phyloP scores from a whole-genome alignment of 768 basidiomycete species.

The Lentinula sp. region DNA sequence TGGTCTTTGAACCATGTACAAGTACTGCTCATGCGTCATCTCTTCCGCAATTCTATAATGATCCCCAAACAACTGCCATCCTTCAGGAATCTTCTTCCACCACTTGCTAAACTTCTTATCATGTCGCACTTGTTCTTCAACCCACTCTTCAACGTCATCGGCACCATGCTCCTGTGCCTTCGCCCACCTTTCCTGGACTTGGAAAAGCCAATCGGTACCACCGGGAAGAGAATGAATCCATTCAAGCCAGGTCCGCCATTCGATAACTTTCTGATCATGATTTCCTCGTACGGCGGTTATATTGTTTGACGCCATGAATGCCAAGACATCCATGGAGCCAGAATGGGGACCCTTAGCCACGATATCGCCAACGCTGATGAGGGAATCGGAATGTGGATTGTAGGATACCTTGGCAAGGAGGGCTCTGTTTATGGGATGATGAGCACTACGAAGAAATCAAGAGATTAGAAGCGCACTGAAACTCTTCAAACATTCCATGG shows the following conservation, averaged over 20 bases:
- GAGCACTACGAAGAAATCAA: neutral
- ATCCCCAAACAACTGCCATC: conserved; percentile 69
- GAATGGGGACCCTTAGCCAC: conserved; percentile 59
- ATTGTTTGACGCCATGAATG: conserved; percentile 56
- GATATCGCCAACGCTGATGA: conserved; percentile 84
- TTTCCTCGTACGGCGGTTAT: conserved; percentile 87
- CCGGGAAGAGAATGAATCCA: conserved; percentile 56
- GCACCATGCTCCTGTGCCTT: conserved; percentile 19
- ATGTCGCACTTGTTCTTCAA: conserved; percentile 22
- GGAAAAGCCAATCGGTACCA: conserved; percentile 49
- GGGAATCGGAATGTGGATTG: conserved; percentile 49
- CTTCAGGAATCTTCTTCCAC: conserved; percentile 51
- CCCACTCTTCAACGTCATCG: conserved; percentile 34
- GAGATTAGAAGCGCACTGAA: conserved; percentile 44
- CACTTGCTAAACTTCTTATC: conserved; percentile 25
- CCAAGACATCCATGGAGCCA: conserved; percentile 57
- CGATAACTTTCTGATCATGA: conserved; percentile 86
- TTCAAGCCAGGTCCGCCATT: conserved; percentile 84
- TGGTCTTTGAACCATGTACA: conserved; percentile 74
- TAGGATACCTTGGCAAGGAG: conserved; percentile 62
- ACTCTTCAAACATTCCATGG: conserved; percentile 70
- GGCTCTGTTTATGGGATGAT: conserved; percentile 32
- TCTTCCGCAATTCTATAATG: conserved; percentile 72
- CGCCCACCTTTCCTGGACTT: conserved; percentile 40
- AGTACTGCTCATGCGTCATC: conserved; percentile 55